Conservation (phyloP, 208 protist species). For the Porcisia hertigi region DNA sequence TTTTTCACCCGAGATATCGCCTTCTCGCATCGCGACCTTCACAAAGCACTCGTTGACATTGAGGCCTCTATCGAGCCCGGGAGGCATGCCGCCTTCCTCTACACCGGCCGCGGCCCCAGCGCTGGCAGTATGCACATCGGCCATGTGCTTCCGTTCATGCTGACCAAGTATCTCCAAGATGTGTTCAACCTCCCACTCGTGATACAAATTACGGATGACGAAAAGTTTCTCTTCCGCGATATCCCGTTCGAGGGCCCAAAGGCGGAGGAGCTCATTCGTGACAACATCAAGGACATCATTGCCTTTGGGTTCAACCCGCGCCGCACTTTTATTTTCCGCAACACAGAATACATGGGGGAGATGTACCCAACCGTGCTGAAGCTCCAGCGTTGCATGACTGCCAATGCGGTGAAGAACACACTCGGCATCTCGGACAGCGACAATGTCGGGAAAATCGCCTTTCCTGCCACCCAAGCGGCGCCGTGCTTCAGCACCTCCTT, state of each 20-base stretch:
- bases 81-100: conserved; percentile 96
- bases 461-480: conserved; percentile 97
- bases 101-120: conserved; percentile 99
- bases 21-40: conserved; percentile 98
- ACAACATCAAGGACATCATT: conserved; percentile 99
- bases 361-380: conserved; percentile 96
- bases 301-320: conserved; percentile 98
- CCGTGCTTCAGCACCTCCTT: conserved; percentile 96
- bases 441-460: conserved; percentile 95
- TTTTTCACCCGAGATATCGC: conserved; percentile 95
- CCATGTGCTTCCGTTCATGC: conserved; percentile 98
- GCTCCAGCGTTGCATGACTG: conserved; percentile 93
- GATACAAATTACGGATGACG: conserved; percentile 99
- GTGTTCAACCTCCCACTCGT: conserved; percentile 97
- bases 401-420: conserved; percentile 92
- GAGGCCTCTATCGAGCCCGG: conserved; percentile 62
- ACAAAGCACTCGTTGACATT: conserved; percentile 88
- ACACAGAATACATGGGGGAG: conserved; percentile 97
- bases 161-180: conserved; percentile 99
- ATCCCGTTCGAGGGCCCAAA: conserved; percentile 81
- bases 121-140: conserved; percentile 97
- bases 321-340: conserved; percentile 99
- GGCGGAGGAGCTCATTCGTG: conserved; percentile 70
- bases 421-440: conserved; percentile 93
- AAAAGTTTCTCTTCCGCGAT: conserved; percentile 99